Evolutionary conservation across 768 basidiomycete genomes (phyloP), one percentile per base, ranked within the genome.

Genomic region (Omphalotus guepiniiformis): DNA sequence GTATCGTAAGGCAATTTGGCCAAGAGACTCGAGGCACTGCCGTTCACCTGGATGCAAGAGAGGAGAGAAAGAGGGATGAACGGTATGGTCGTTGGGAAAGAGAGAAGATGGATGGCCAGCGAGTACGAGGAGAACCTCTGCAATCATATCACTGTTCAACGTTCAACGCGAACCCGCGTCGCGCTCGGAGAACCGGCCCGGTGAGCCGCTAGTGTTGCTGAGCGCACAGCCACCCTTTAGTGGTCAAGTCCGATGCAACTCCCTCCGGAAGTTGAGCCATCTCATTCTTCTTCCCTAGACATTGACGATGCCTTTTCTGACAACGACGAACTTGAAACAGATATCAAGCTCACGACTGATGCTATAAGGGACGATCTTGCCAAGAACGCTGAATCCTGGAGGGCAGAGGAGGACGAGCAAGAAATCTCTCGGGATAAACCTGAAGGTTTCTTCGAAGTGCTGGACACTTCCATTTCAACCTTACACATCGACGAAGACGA

Each of bases 21-120:
- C 87, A 2, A 96, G 78, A 8, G 80, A 76, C 58, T 91, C 84
- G n/a, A 94, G 75, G 53, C 83, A 86, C 62, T 93, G 80, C 44
- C 83, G 76, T 59, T 95, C 93, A 8, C 93, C 93, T 2, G 93
- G 93, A 58, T 96, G 93, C 3, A 96, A 78, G 13, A 93, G 79
- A 3, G 81, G 72, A 5, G 64, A 49, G 57, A 92, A 84, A 0
- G 82, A 75, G 4, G 86, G 79, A 58, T 82, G 76, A 34, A 88
- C 59, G 26, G 66, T 67, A 49, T 80, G 70, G 47, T 79, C 82
- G 21, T 65, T 56, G 15, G 80, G 74, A 65, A 96, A 93, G 42
- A 96, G 72, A 1, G 90, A 88, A 0, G 93, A 94, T 4, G 80
- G 73, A 67, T 96, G 92, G 29, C 93, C 93, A 2, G 88, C 83